phyloP scores from a whole-genome alignment of 2,329 filamentous ascomycete species.

The Colletotrichum abscissum region DNA sequence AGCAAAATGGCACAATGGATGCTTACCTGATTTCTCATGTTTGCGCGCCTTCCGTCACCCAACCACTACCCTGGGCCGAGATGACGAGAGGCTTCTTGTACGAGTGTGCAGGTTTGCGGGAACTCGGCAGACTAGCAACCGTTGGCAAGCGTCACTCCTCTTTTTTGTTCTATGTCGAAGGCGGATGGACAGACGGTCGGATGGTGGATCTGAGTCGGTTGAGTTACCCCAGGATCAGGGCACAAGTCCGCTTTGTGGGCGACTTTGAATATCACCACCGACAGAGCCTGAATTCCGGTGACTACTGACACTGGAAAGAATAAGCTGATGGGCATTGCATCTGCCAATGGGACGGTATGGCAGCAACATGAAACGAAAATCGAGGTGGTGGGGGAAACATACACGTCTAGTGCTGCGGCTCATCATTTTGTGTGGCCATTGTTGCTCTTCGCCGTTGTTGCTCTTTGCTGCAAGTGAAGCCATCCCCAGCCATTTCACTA shows the following conservation, averaged over 20 bases:
- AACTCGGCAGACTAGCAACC: not conserved
- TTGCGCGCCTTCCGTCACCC: slow-evolving; percentile 2
- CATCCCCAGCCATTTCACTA: slow-evolving; percentile 31
- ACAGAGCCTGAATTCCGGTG: not conserved
- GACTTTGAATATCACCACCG: not conserved
- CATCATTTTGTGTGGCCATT: not conserved
- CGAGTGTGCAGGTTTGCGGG: slow-evolving; percentile 6
- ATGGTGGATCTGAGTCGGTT: not conserved
- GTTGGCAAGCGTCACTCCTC: slow-evolving; percentile 20
- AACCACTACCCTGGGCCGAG: slow-evolving; percentile 6
- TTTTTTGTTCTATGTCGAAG: not conserved
- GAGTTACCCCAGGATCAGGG: not conserved
- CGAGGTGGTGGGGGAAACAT: slow-evolving; percentile 16
- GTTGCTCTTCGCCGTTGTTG: not conserved
- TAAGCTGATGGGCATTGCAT: not conserved
- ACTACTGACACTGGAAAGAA: slow-evolving; percentile 1
- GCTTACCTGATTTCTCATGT: not conserved
- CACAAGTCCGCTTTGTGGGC: not conserved
- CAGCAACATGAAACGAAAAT: slow-evolving; percentile 18
- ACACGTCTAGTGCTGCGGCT: not conserved
- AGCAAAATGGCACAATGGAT: not conserved
- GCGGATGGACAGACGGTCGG: too few relatives aligned
- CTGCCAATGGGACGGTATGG: slow-evolving; percentile 19
- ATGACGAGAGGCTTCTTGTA: slow-evolving; percentile 23
- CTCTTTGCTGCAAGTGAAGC: slow-evolving; percentile 19